Percentiles rank a stretch among this genome's conserved stretches.
phyloP scores from a whole-genome alignment of 192 early-diverging fungal species.

The Radiomyces spectabilis region DNA sequence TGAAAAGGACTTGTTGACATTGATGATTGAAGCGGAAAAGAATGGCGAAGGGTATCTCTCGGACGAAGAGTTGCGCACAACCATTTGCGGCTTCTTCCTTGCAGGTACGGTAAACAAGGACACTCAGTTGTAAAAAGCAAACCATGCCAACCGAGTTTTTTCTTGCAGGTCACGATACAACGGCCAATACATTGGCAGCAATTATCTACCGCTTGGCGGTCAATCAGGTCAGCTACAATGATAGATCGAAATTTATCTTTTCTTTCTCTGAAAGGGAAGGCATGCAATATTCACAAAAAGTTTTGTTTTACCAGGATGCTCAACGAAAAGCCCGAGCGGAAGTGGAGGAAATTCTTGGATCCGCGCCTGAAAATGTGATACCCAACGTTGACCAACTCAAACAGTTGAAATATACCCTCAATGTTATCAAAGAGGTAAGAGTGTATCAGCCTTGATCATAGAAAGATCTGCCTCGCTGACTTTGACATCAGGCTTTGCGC shows the following conservation, averaged over 20 bases:
- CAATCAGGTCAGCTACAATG: conserved; percentile 1
- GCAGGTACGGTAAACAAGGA: neutral
- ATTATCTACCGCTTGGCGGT: conserved; percentile 5
- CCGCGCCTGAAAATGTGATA: conserved; percentile 3
- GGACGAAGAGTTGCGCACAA: conserved; percentile 5
- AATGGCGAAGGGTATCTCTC: neutral
- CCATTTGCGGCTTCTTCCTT: conserved; percentile 1
- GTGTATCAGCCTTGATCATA: neutral
- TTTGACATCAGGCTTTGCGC: neutral
- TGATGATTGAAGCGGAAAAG: conserved; percentile 15
- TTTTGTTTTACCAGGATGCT: conserved; percentile 1
- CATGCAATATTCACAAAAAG: too few species aligned
- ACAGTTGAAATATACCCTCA: conserved; percentile 34
- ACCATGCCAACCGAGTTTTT: neutral
- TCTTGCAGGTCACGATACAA: conserved; percentile 6
- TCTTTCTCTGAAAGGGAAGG: too few species aligned
- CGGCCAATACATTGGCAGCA: neutral
- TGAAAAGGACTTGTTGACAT: conserved; percentile 18
- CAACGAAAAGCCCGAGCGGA: conserved; percentile 17
- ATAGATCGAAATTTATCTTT: too few species aligned
- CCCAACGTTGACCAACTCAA: conserved; percentile 39
- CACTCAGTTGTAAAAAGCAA: neutral
- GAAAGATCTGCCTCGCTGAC: neutral
- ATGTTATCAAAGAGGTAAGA: conserved; percentile 19
- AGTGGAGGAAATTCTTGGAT: conserved; percentile 7